These are phyloP conservation scores for Neocucurbitaria cava DNA, from an alignment of 2,329 filamentous ascomycete genomes.

Conservation along the genomic window DNA sequence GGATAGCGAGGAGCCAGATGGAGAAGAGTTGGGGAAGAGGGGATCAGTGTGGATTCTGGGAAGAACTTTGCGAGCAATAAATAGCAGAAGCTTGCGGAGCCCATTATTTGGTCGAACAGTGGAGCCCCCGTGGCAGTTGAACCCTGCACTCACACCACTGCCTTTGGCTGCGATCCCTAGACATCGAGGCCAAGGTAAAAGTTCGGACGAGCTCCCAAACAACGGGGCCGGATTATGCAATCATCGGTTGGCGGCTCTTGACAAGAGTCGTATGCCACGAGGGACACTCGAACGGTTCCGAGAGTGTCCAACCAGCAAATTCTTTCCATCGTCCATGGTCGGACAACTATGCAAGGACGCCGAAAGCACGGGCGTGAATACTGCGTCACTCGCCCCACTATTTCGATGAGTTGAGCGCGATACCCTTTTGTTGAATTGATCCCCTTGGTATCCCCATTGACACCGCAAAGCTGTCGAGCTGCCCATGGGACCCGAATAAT, in stretches of 20 bases:
- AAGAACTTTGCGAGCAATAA: conserved; percentile 23
- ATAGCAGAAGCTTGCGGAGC: conserved; percentile 25
- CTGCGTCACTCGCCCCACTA: conserved; percentile 17
- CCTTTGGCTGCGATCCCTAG: conserved; percentile 19
- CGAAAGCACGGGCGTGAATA: conserved; percentile 17
- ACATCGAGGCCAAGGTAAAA: conserved; percentile 16
- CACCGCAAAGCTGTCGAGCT: neutral
- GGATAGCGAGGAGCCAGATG: conserved; percentile 13
- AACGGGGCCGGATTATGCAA: conserved; percentile 33
- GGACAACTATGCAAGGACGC: conserved; percentile 13
- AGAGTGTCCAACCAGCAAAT: conserved; percentile 15
- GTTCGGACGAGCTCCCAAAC: conserved; percentile 25
- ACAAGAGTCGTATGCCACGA: conserved; percentile 6
- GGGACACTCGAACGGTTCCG: neutral
- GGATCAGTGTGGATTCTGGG: conserved; percentile 26
- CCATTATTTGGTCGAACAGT: conserved; percentile 23
- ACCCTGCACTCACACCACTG: conserved; percentile 20
- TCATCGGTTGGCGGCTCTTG: conserved; percentile 13
- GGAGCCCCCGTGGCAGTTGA: conserved; percentile 29
- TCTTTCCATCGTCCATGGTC: conserved; percentile 20
- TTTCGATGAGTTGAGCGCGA: neutral
- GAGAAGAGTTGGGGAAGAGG: conserved; percentile 25
- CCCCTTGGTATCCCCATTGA: neutral
- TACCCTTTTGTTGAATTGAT: neutral
- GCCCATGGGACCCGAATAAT: neutral